Evolutionary conservation across 805 yeast genomes (phyloP).

Genomic region (Metschnikowia kofuensis): DNA sequence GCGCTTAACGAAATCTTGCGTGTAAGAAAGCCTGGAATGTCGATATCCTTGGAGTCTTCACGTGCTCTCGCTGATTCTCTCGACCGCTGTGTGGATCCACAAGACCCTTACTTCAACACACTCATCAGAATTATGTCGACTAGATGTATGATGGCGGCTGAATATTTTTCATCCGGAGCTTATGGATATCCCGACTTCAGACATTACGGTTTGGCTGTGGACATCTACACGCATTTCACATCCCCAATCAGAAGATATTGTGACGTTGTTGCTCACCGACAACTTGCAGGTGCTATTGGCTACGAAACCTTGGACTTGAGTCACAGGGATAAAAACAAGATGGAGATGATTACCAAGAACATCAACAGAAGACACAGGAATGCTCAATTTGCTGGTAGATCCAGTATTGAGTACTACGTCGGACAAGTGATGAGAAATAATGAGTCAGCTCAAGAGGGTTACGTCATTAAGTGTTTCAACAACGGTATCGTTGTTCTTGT

Average conservation of each 20-base stretch:
- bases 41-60: slow-evolving; percentile 78
- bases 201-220: slow-evolving; percentile 97
- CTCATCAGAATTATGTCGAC: slow-evolving; percentile 95
- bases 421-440: slow-evolving; percentile 94
- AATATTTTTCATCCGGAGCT: slow-evolving; percentile 89
- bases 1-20: slow-evolving; percentile 83
- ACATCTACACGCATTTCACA: slow-evolving; percentile 96
- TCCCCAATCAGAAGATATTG: slow-evolving; percentile 98
- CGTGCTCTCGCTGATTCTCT: slow-evolving; percentile 90
- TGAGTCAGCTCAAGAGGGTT: slow-evolving; percentile 81
- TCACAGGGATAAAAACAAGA: slow-evolving; percentile 84
- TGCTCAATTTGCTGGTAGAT: slow-evolving; percentile 98
- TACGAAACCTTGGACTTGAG: slow-evolving; percentile 79
- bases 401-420: slow-evolving; percentile 94
- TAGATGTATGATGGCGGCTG: slow-evolving; percentile 99
- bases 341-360: slow-evolving; percentile 85
- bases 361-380: slow-evolving; percentile 93
- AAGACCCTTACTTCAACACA: slow-evolving; percentile 90
- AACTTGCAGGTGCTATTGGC: slow-evolving; percentile 96
- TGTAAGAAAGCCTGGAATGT: slow-evolving; percentile 65
- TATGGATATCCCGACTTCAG: slow-evolving; percentile 87
- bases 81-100: slow-evolving; percentile 78
- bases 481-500: slow-evolving; percentile 94
- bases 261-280: slow-evolving; percentile 96
- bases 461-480: slow-evolving; percentile 85